Evolutionary conservation across 1,284 basidiomycete species (phyloP), one percentile per base, ranked within the genome.

Genomic region (Heterobasidion occidentale): DNA sequence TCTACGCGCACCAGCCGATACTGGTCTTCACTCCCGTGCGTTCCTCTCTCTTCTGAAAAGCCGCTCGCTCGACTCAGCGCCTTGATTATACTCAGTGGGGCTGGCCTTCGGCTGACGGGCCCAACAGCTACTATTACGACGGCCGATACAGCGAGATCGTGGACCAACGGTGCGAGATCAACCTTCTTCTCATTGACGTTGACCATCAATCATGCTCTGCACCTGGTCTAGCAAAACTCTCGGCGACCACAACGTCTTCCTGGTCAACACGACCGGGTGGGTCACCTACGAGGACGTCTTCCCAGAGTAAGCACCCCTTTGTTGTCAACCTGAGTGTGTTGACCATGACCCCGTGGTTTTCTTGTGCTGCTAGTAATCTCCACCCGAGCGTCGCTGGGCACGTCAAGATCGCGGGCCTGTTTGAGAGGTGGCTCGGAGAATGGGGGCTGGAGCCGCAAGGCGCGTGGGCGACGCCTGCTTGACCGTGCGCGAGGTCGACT

Each of bases 181-280:
- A 45, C 7, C 42, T 14, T 45, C n/a, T n/a, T 46, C 17, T 47
- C 20, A 49, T 7, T 50, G 20, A 45, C 35, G n/a, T 35, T n/a
- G 1, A 27, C 27, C 7, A 20, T 49, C n/a, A 56, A 58, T 11
- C 36, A 34, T 36, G 17, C 45, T 27, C 38, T 56, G 34, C 17
- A 34, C 27, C 27, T 27, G 27, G 27, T 52, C 7, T 53, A 70
- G 69, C 53, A 64, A 77, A 65, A 53, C 68, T 60, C 55, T 66
- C 1, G 79, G 78, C 7, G 80, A 82, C 61, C 63, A 70, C 51
- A 73, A 77, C 58, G 71, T 79, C 9, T 79, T 77, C 66, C 69
- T 83, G 0, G 80, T 83, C 27, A 72, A 83, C 61, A 80, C 81
- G 2, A 82, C 79, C 0, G 80, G 79, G 5, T 84, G 80, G 79